These are phyloP conservation scores for Schwanniomyces pseudopolymorphus DNA, from an alignment of 805 yeast genomes.

Conservation along the genomic window DNA sequence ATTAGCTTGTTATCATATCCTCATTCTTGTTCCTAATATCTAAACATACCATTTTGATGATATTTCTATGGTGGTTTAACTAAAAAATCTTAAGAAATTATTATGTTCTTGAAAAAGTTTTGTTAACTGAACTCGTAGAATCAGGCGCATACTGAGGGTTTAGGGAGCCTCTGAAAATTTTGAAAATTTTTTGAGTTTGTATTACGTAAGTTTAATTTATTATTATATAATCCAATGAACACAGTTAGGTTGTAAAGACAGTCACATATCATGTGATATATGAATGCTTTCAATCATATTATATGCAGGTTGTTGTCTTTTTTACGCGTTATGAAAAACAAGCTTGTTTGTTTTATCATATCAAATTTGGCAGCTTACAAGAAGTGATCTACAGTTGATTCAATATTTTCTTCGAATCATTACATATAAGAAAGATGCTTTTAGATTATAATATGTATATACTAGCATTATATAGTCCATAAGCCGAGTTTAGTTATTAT, in stretches of 20 bases:
- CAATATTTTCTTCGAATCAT: no score
- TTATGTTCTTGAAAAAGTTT: conserved; percentile 13
- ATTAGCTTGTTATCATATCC: not conserved
- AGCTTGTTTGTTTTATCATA: no score
- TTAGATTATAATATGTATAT: no score
- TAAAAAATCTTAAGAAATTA: not conserved
- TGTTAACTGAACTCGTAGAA: conserved; percentile 3
- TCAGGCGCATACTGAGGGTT: conserved; percentile 1
- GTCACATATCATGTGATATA: conserved; percentile 6
- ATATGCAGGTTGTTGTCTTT: conserved; percentile 1
- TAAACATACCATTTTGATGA: conserved; percentile 19
- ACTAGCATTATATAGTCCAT: no score
- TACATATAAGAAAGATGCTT: no score
- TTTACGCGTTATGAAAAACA: no score
- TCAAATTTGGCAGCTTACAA: no score
- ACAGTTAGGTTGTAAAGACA: not conserved
- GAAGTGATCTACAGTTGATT: no score
- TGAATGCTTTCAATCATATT: not conserved
- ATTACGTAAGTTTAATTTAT: not conserved
- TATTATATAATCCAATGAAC: conserved; percentile 1
- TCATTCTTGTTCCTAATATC: not conserved
- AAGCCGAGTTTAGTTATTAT: no score
- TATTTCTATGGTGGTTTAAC: conserved; percentile 12
- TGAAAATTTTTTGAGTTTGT: conserved; percentile 3
- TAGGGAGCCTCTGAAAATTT: not conserved